Evolutionary conservation across 352 stramenopile species (phyloP).

Genomic region (Elongisporangium senticosum): DNA sequence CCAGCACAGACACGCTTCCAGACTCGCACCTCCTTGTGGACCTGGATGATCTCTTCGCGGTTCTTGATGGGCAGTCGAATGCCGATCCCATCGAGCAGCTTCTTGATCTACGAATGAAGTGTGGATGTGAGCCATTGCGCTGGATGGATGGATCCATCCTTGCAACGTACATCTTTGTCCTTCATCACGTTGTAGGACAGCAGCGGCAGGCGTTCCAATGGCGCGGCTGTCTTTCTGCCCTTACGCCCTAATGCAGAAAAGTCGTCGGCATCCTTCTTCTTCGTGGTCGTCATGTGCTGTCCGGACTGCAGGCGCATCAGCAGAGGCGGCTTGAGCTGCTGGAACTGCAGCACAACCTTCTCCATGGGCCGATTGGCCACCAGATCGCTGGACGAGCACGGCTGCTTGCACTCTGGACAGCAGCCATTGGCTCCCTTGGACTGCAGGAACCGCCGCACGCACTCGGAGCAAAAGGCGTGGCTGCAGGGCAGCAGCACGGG

Average conservation of each 20-base stretch:
- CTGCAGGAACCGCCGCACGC: constrained; percentile 75
- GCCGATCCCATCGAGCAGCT: constrained; percentile 66
- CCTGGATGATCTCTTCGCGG: constrained; percentile 82
- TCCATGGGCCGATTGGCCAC: constrained; percentile 71
- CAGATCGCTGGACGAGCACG: constrained; percentile 49
- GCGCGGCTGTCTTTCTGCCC: constrained; percentile 6
- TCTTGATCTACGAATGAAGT: constrained; percentile 25
- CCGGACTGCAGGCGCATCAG: constrained; percentile 28
- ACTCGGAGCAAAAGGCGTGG: constrained; percentile 83
- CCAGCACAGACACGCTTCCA: neutral
- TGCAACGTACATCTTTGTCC: constrained; percentile 58
- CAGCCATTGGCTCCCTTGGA: constrained; percentile 56
- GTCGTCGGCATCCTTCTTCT: neutral
- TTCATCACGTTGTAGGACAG: constrained; percentile 84
- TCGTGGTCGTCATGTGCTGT: constrained; percentile 2
- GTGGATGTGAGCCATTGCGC: neutral
- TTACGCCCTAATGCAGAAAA: neutral
- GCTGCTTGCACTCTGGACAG: constrained; percentile 78
- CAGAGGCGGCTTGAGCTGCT: constrained; percentile 63
- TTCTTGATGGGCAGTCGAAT: constrained; percentile 57
- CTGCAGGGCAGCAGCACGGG: constrained; percentile 73
- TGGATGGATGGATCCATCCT: neutral
- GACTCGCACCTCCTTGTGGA: constrained; percentile 76
- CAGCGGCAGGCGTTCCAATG: constrained; percentile 58
- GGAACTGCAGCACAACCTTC: constrained; percentile 62